Base-by-base conservation (phyloP, 495 filamentous ascomycete species). In the Podospora pseudoanserina region DNA sequence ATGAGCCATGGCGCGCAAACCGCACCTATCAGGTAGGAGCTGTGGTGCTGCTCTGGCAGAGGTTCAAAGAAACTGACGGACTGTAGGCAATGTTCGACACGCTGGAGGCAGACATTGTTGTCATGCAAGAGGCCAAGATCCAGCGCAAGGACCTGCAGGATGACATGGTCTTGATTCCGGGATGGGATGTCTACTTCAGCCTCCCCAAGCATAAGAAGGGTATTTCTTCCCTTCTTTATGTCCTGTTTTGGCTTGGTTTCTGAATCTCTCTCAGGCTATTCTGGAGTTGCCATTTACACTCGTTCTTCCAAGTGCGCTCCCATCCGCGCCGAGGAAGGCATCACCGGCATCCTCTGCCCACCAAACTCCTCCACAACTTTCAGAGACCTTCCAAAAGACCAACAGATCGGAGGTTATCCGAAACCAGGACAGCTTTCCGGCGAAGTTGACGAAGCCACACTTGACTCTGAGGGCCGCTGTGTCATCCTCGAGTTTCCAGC, bases 141-240 rank as follows among this genome's bases (percentile, higher is more conserved):
- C 95, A 99, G 75, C 86, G 91, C 23, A 97, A 97, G 75, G 94
- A 99, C 72, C 83, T 99, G 2, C 83, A 84, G 30, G 95, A 98
- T 82, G 95, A 97, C 76, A 97, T 99, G 94, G 93, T 99, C 16
- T 78, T 97, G 5, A 89, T 99, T 0, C 89, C 92, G 0, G 95
- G 95, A 27, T 99, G 95, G 95, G 95, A 99, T 77, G 96, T 93
- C 71, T 97, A 89, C 76, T 97, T 97, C 79, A 97, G 92, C 74
- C 84, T 99, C 6, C 95, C 95, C 7, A 91, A 87, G 75, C 83
- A 95, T 71, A 97, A 97, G 79, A 97, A 98, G 81, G 95, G 94
- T 91, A 77, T 16, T 71, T 65, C n/a, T 44, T 44, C 16, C 13
- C n/a, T 0, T 62, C 15, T 63, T 7, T 6, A 49, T 9, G 23